Evolutionary conservation across 495 filamentous ascomycete species (phyloP).

Genomic region (Aspergillus asperescens): DNA sequence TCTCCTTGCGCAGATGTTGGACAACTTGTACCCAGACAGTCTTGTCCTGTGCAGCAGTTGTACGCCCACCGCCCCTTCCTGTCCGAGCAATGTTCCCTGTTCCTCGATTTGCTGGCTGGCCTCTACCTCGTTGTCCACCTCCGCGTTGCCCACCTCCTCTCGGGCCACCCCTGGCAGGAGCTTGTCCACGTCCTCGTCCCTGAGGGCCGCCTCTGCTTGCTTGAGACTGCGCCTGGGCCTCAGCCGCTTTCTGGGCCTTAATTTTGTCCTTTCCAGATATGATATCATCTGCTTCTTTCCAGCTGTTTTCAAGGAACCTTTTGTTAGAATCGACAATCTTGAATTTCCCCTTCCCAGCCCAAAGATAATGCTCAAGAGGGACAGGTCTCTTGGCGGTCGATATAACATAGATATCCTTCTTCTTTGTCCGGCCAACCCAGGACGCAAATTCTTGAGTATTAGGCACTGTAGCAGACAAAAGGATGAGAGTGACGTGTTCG

Average conservation of each 20-base stretch:
- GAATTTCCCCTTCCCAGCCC: conserved; percentile 84
- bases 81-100: conserved; percentile 83
- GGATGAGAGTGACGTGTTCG: conserved; percentile 89
- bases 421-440: conserved; percentile 97
- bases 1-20: conserved; percentile 80
- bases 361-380: conserved; percentile 91
- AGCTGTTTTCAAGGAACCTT: conserved; percentile 80
- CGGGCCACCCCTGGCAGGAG: conserved; percentile 31
- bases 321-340: conserved; percentile 94
- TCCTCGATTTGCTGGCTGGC: conserved; percentile 52
- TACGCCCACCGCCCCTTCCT: conserved; percentile 76
- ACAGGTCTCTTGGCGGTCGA: conserved; percentile 94
- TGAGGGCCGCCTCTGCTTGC: conserved; percentile 50
- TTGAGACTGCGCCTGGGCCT: conserved; percentile 42
- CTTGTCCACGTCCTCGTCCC: conserved; percentile 42
- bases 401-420: conserved; percentile 98
- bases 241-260: conserved; percentile 51
- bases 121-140: conserved; percentile 53
- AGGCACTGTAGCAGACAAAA: conserved; percentile 92
- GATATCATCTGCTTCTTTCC: conserved; percentile 87
- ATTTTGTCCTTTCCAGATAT: conserved; percentile 77
- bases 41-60: conserved; percentile 84
- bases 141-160: conserved; percentile 38
- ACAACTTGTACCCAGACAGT: conserved; percentile 97
- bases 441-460: conserved; percentile 98